Conservation (phyloP, 2,329 filamentous ascomycete species). For the Daldinia sp. region DNA sequence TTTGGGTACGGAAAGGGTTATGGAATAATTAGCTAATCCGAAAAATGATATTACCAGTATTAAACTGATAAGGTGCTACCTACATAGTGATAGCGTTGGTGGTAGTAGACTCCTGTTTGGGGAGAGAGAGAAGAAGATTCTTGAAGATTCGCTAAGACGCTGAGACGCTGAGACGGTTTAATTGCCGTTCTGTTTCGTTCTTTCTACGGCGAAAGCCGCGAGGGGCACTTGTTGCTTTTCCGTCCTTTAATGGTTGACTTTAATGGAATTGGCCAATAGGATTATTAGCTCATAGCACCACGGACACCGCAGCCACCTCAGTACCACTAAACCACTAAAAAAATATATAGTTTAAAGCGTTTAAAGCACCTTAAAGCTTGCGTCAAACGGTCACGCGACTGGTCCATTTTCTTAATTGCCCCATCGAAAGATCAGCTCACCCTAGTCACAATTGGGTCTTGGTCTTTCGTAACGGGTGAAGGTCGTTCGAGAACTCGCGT, state of each 20-base stretch:
- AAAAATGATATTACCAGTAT: too few relatives aligned
- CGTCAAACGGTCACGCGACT: slow-evolving; percentile 38
- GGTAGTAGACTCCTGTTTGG: slow-evolving; percentile 13
- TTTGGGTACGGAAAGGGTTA: too few relatives aligned
- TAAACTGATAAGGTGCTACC: too few relatives aligned
- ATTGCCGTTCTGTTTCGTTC: slow-evolving; percentile 3
- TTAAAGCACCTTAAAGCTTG: slow-evolving; percentile 23
- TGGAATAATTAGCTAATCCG: too few relatives aligned
- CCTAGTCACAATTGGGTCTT: slow-evolving; percentile 7
- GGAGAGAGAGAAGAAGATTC: slow-evolving; percentile 24
- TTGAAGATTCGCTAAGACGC: slow-evolving; percentile 31
- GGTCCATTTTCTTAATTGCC: slow-evolving; percentile 30
- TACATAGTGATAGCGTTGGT: background rate
- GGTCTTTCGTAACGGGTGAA: slow-evolving; percentile 19
- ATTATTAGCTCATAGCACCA: slow-evolving; percentile 27
- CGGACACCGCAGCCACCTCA: too few relatives aligned
- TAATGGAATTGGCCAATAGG: slow-evolving; percentile 33
- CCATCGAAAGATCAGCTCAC: slow-evolving; percentile 37
- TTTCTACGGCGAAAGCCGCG: slow-evolving; percentile 21
- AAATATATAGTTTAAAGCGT: too few relatives aligned
- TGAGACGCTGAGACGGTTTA: too few relatives aligned
- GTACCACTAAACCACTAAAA: slow-evolving; percentile 3
- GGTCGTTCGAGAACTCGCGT: slow-evolving; percentile 38
- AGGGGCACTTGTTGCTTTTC: slow-evolving; percentile 15
- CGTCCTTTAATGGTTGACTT: slow-evolving; percentile 14